Base-by-base conservation (phyloP, 768 basidiomycete species). In the Symmetrospora coprosmae region DNA sequence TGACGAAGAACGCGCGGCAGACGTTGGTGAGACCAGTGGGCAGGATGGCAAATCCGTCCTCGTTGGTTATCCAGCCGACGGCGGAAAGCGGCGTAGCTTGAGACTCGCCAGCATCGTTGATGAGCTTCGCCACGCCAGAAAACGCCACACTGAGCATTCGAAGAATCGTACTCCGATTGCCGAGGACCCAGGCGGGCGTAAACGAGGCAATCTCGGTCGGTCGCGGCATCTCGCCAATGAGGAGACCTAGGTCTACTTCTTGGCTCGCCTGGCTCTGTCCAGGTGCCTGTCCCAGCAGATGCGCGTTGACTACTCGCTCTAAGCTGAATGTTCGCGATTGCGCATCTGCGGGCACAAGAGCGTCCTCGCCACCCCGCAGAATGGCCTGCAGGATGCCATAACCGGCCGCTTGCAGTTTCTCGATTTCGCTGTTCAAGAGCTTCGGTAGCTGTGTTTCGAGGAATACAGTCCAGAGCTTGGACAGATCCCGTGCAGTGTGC, bases 361-460 rank as follows among this genome's bases (percentile, higher is more conserved):
- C 25, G 19, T 58, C 55, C 23, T 58, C 55, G 7, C 40, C 55
- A 14, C 21, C 3, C 2, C 55, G 55, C 8, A 58, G 40, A 7
- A 58, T 21, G 19, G 55, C 55, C 6, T 45, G 55, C 41, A 58
- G 23, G 6, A 33, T 58, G 17, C 46, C 28, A 39, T 43, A 58
- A 2, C 55, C 55, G 30, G 35, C 25, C 9, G 4, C 21, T n/a
- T 33, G 9, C 17, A 46, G 7, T 4, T 41, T 23, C 13, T 17
- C 19, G 35, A 38, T 21, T 27, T 25, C 28, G 7, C 19, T n/a
- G 11, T 6, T n/a, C 28, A 58, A 7, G 6, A 58, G n/a, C 16
- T 17, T 43, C 21, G 55, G 39, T 9, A 58, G 38, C n/a, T 43
- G 25, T 33, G 40, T 31, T 6, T 43, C 31, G 41, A 41, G 31